A percentile compares a stretch with the other conserved stretches of the same genome.
Evolutionary conservation across 306 rosid species (phyloP).

Genomic region (Dalbergia cochinchinensis): DNA sequence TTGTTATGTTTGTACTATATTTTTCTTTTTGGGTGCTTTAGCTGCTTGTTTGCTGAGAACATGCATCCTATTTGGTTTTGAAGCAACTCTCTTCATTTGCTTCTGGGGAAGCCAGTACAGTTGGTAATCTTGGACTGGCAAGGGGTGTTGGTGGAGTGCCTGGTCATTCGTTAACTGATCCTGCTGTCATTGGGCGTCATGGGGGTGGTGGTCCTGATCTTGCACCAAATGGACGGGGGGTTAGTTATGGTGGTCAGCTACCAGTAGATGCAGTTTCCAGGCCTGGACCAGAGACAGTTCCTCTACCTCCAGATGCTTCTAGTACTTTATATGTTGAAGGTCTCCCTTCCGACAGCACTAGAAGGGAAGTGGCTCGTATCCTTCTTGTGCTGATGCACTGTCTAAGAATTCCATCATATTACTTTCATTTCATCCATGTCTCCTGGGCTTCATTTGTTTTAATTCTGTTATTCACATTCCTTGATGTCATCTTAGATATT

Average conservation of each 20-base stretch:
- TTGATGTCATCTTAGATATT: slow-evolving; percentile 64
- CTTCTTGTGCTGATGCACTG: slow-evolving; percentile 50
- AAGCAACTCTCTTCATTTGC: slow-evolving; percentile 71
- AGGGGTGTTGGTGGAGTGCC: slow-evolving; percentile 66
- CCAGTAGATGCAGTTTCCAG: slow-evolving; percentile 67
- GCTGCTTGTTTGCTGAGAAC: slow-evolving; percentile 46
- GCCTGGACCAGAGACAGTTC: slow-evolving; percentile 75
- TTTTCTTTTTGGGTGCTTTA: slow-evolving; percentile 7
- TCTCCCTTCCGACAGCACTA: slow-evolving; percentile 84
- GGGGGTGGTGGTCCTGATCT: slow-evolving; percentile 69
- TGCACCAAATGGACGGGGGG: slow-evolving; percentile 64
- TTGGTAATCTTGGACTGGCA: slow-evolving; percentile 64
- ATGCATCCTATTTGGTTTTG: slow-evolving; percentile 50
- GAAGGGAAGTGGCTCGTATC: slow-evolving; percentile 96
- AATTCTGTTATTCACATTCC: slow-evolving; percentile 43
- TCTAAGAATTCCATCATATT: slow-evolving; percentile 10
- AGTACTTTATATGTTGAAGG: slow-evolving; percentile 93
- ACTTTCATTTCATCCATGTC: slow-evolving; percentile 27
- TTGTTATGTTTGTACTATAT: slow-evolving; percentile 27
- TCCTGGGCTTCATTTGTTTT: slow-evolving; percentile 15
- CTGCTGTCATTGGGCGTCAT: slow-evolving; percentile 61
- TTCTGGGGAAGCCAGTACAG: slow-evolving; percentile 75
- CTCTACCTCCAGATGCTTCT: slow-evolving; percentile 91
- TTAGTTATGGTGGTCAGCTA: slow-evolving; percentile 65
- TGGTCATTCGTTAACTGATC: slow-evolving; percentile 65